Evolutionary conservation across 331 rosid genomes (phyloP), one percentile per base, ranked within the genome.

Genomic region (Pyrus hybrid): DNA sequence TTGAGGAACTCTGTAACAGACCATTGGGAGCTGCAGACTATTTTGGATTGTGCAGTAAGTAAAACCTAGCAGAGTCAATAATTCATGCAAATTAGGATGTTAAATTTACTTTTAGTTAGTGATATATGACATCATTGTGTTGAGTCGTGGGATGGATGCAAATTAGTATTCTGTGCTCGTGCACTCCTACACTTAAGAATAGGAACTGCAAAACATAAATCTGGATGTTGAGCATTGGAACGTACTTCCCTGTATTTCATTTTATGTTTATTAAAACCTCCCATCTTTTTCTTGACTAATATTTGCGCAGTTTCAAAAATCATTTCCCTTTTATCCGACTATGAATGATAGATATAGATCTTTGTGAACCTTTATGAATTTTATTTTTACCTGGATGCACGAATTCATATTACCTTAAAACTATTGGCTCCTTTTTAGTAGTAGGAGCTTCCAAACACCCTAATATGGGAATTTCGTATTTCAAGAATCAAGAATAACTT

Each of bases 1-100:
- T 94, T 53, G 96, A 92, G 80, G 97, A 92, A 63, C 97, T 94
- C 53, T 94, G 99, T 64, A 96, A 94, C 79, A 86, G 78, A 61
- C 99, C 99, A 67, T 88, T 94, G 71, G 99, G 97, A 54, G 96
- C 99, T 63, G 99, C 99, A 29, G 99, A 94, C 76, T 94, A 94
- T 84, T 88, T 92, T 75, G 99, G 99, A 80, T 84, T 94, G 85
- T 94, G 85, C 84, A 92, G 99, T 94, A 87, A 86, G 99, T 75
- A 67, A n/a, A 77, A 37, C 78, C 54, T 77, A 17, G 76, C 79
- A 70, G 21, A 32, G 61, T 67, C 74, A 66, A 80, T 75, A 72
- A 71, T 70, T 56, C 61, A 3, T 83, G 53, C 23, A 54, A 72
- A 23, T 68, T 45, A 63, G 63, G 58, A 67, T 76, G 5, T 68